phyloP scores from a whole-genome alignment of 768 basidiomycete species.

The Russula emetica region DNA sequence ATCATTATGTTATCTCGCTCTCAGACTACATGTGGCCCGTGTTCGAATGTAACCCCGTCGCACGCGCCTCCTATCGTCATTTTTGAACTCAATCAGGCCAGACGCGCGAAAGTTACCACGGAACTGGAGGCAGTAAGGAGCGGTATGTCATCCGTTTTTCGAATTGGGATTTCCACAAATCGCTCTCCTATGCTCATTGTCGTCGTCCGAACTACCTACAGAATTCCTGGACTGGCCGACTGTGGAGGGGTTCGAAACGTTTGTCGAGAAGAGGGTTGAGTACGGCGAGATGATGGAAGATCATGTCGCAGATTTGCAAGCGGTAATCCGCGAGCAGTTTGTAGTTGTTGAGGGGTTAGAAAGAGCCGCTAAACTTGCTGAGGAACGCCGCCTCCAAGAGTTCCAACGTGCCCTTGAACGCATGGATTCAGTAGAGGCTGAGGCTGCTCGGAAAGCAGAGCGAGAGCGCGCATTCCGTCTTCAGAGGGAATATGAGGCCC shows the following conservation, averaged over 20 bases:
- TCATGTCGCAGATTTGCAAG: background rate
- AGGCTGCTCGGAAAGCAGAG: background rate
- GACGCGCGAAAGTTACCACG: background rate
- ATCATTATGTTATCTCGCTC: background rate
- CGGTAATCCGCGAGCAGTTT: background rate
- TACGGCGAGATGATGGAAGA: background rate
- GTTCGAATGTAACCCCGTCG: background rate
- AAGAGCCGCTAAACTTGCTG: background rate
- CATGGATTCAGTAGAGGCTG: background rate
- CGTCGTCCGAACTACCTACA: background rate
- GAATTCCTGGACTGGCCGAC: slow-evolving; percentile 17
- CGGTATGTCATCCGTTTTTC: background rate
- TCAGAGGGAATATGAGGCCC: background rate
- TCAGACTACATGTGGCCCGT: background rate
- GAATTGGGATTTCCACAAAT: background rate
- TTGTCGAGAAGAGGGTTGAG: slow-evolving; percentile 2
- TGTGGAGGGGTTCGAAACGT: slow-evolving; percentile 4
- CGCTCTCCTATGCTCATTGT: background rate
- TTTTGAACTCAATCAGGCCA: background rate
- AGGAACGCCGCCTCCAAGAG: slow-evolving; percentile 4
- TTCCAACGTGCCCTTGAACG: background rate
- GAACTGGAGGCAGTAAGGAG: background rate
- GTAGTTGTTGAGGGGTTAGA: background rate
- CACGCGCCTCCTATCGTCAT: background rate
- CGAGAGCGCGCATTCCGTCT: background rate